Base-by-base conservation (phyloP, 2,329 filamentous ascomycete species). In the Cytospora mali region DNA sequence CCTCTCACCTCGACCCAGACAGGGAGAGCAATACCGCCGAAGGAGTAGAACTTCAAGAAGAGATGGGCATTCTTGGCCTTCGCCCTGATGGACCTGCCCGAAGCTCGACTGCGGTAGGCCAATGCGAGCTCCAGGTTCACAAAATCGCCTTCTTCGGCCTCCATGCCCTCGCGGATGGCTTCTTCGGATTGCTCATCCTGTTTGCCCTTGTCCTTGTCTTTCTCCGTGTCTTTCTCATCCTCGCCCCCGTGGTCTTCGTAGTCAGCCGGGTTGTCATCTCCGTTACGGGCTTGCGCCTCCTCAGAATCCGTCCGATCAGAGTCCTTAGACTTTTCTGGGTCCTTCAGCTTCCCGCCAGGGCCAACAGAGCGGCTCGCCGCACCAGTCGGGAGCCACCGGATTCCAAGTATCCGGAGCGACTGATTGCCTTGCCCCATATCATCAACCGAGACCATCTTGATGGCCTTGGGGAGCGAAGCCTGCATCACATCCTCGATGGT, bases 401-500 rank as follows among this genome's bases (percentile, higher is more conserved):
- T 77, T 3, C 90, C 89, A 1, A 92, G 80, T 61, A 92, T 88
- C 1, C 89, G 84, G 42, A 92, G 70, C 0, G 87, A 80, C 69
- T 92, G 89, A 64, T 85, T 91, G 9, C 90, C 90, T 73, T 93
- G 89, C 0, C 89, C 89, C 62, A 92, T 84, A 66, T 92, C 89
- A 55, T 92, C 88, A 9, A 92, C 85, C 58, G 87, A 88, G 50
- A 92, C 87, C 89, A 91, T 91, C 54, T 89, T 84, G 33, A 92
- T 81, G 39, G 89, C 73, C 62, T 82, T 86, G 0, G 90, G 88
- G 21, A 92, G 75, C 10, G 87, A 90, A 2, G 89, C 89, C 75
- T 92, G 90, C 90, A 92, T 92, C 54, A 92, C 87, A 71, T 92
- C 90, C 74, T 92, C 90, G 4, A 93, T 81, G 29, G 85, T 89